Percentiles rank a stretch among this genome's conserved stretches.
These are phyloP conservation scores for Lodderomyces jiufengensis DNA, from an alignment of 1,139 yeast species.

Conservation along the genomic window DNA sequence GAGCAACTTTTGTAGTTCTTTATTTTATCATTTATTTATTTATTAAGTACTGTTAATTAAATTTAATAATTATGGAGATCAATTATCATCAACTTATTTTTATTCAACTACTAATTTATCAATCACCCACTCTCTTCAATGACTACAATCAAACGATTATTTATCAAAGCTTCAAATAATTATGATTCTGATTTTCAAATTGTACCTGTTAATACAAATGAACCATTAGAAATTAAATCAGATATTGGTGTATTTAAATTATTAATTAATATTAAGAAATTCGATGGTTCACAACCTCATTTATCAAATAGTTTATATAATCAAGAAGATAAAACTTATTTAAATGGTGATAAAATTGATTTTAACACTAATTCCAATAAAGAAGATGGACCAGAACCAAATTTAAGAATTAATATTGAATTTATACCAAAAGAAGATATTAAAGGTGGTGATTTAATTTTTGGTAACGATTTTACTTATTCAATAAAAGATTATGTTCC, in stretches of 20 bases:
- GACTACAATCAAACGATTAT: slow-evolving; percentile 30
- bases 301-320: slow-evolving; percentile 30
- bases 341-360: slow-evolving; percentile 24
- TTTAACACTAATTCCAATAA: slow-evolving; percentile 6
- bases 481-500: slow-evolving; percentile 64
- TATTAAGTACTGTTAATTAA: too few relatives aligned
- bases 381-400: slow-evolving; percentile 17
- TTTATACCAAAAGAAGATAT: slow-evolving; percentile 42
- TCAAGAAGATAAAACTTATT: slow-evolving; percentile 25
- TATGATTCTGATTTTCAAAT: slow-evolving; percentile 25
- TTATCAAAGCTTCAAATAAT: slow-evolving; percentile 31
- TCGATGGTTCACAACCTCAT: slow-evolving; percentile 45
- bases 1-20: too few relatives aligned
- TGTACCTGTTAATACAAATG: slow-evolving; percentile 46
- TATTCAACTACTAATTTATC: too few relatives aligned
- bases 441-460: slow-evolving; percentile 50
- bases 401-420: slow-evolving; percentile 33
- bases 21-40: too few relatives aligned
- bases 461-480: slow-evolving; percentile 66
- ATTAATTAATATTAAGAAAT: slow-evolving; percentile 40
- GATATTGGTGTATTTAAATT: slow-evolving; percentile 38
- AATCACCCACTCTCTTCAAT: slow-evolving; percentile 1
- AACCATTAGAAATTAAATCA: slow-evolving; percentile 33
- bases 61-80: too few relatives aligned
- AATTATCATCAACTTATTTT: too few relatives aligned